phyloP scores from a whole-genome alignment of 2,329 filamentous ascomycete species.

The Fusarium ramigenum region DNA sequence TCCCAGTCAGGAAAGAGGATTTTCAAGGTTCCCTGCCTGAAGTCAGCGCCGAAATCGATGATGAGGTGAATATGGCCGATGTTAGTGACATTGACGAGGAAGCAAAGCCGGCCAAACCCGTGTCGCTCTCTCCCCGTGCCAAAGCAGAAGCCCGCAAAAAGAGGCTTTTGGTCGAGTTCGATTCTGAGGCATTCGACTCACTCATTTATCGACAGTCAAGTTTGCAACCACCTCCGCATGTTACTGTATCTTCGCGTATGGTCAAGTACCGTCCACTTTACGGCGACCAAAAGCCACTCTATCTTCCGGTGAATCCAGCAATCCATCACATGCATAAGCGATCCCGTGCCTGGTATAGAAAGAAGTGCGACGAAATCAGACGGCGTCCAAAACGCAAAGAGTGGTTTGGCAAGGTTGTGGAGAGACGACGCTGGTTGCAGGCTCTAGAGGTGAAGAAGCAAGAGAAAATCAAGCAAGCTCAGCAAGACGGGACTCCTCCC shows the following conservation, averaged over 20 bases:
- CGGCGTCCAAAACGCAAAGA: conserved; percentile 59
- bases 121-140: neutral
- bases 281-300: conserved; percentile 48
- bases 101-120: neutral
- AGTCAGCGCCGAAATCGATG: neutral
- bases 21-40: neutral
- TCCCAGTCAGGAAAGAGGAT: neutral
- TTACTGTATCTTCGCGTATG: conserved; percentile 15
- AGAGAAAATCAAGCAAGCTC: conserved; percentile 16
- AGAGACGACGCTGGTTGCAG: conserved; percentile 49
- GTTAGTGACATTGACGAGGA: conserved; percentile 13
- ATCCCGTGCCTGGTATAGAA: conserved; percentile 56
- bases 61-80: conserved; percentile 19
- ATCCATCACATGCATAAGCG: conserved; percentile 57
- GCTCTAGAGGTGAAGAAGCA: conserved; percentile 32
- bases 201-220: conserved; percentile 52
- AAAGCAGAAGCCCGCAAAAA: conserved; percentile 17
- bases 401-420: conserved; percentile 58
- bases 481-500: conserved; percentile 12
- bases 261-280: conserved; percentile 5
- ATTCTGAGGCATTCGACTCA: conserved; percentile 49
- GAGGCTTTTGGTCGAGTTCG: conserved; percentile 21
- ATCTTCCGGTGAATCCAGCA: conserved; percentile 60
- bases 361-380: conserved; percentile 61
- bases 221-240: conserved; percentile 37